These are phyloP conservation scores for Elsinoe necatrix DNA, from an alignment of 2,329 filamentous ascomycete genomes.

Conservation along the genomic window DNA sequence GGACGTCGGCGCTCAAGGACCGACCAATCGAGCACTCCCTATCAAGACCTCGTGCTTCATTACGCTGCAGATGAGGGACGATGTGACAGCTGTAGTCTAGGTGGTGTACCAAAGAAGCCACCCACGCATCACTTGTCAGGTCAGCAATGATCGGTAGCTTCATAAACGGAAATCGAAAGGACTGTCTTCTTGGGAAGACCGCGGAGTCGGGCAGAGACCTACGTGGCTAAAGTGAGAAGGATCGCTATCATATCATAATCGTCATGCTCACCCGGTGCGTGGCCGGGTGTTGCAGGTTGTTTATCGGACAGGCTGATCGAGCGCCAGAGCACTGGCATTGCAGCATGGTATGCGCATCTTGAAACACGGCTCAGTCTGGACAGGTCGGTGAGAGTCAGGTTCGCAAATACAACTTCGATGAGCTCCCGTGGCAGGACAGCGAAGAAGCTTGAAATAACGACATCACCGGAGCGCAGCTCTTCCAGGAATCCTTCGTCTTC, in stretches of 20 bases:
- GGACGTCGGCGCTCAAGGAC: slow-evolving; percentile 1
- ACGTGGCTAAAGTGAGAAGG: not conserved
- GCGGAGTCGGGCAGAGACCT: not conserved
- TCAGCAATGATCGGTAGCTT: not conserved
- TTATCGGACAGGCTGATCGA: not conserved
- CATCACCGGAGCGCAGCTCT: not conserved
- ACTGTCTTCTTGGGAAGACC: too few relatives aligned
- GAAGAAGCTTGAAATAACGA: not conserved
- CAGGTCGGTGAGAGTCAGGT: not conserved
- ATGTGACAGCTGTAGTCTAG: not conserved
- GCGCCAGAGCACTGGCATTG: not conserved
- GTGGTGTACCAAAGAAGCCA: not conserved
- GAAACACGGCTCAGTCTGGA: not conserved
- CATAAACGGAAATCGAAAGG: too few relatives aligned
- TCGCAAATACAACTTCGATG: not conserved
- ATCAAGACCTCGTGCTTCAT: not conserved
- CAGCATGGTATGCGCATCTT: not conserved
- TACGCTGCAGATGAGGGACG: not conserved
- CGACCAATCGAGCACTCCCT: not conserved
- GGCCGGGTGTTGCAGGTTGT: not conserved
- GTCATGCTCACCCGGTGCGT: slow-evolving; percentile 3
- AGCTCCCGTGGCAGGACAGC: not conserved
- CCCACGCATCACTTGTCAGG: not conserved
- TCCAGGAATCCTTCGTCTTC: not conserved
- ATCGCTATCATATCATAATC: slow-evolving; percentile 6